A percentile compares a stretch with the other conserved stretches of the same genome.
Evolutionary conservation across 495 filamentous ascomycete genomes (phyloP).

Genomic region (Xeromyces bisporus): DNA sequence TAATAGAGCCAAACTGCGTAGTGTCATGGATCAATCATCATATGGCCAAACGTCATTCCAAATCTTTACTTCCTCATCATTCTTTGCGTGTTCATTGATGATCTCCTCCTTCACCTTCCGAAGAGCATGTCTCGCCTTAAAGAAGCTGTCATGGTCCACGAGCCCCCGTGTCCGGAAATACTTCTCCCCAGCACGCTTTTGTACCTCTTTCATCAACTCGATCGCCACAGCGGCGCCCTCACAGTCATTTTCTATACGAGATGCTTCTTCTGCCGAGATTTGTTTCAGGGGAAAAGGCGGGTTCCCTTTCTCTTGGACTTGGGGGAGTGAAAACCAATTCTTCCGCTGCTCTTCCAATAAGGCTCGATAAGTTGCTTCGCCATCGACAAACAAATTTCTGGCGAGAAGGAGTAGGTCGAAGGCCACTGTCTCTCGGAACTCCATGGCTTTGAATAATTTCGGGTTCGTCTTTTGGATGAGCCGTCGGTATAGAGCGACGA

Average conservation of each 20-base stretch:
- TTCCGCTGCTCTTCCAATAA: conserved; percentile 2
- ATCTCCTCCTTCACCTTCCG: not conserved
- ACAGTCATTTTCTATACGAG: not conserved
- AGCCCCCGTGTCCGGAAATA: not conserved
- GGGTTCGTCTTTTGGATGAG: conserved; percentile 1
- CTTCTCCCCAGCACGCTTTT: not conserved
- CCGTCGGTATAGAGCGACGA: conserved; percentile 3
- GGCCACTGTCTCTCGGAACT: conserved; percentile 3
- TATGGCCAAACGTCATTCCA: not conserved
- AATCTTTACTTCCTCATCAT: not conserved
- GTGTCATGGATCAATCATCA: too few species aligned
- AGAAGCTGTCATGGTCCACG: not conserved
- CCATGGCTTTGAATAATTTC: conserved; percentile 3
- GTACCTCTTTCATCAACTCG: not conserved
- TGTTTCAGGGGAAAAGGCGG: not conserved
- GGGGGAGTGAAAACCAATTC: conserved; percentile 4
- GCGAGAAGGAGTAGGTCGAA: conserved; percentile 4
- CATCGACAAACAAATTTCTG: conserved; percentile 4
- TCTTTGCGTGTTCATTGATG: not conserved
- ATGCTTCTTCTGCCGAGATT: not conserved
- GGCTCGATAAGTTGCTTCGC: conserved; percentile 4
- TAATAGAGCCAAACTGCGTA: too few species aligned
- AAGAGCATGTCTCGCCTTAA: not conserved
- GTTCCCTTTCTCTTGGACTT: not conserved
- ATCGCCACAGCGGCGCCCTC: not conserved